Evolutionary conservation across 2,329 filamentous ascomycete genomes (phyloP).

Genomic region (Epichloe festucae): DNA sequence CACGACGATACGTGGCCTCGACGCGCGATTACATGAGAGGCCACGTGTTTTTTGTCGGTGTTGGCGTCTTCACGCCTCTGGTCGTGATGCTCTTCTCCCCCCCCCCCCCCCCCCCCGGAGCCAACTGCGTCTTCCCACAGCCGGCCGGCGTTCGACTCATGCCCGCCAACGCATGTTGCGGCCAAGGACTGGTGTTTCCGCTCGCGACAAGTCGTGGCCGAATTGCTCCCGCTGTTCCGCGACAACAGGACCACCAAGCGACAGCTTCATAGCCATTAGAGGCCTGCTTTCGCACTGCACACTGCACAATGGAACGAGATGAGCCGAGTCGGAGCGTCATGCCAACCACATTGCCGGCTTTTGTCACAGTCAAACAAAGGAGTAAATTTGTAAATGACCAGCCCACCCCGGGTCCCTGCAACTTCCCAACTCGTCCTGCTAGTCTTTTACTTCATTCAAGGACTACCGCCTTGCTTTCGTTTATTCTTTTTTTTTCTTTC

Average conservation of each 20-base stretch:
- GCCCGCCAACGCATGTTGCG: constrained; percentile 6
- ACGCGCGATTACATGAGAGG: neutral
- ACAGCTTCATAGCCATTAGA: constrained; percentile 2
- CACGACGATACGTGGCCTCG: neutral
- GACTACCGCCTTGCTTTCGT: no score
- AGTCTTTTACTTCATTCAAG: no score
- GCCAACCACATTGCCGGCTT: no score
- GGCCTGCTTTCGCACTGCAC: no score
- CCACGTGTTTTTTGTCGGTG: neutral
- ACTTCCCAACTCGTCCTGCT: no score
- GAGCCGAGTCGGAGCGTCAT: no score
- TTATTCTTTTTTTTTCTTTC: no score
- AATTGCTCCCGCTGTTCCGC: constrained; percentile 2
- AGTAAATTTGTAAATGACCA: no score
- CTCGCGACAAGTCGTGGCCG: neutral
- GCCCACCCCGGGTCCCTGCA: no score
- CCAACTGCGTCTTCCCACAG: constrained; percentile 4
- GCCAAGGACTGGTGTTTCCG: constrained; percentile 6
- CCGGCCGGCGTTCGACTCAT: constrained; percentile 3
- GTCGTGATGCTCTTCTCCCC: constrained; percentile 5
- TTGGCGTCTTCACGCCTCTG: constrained; percentile 2
- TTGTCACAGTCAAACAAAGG: no score
- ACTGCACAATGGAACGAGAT: no score
- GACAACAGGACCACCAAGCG: neutral
- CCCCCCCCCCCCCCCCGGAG: constrained; percentile 2